A percentile compares a stretch with the other conserved stretches of the same genome.
Evolutionary conservation across 2,329 filamentous ascomycete genomes (phyloP).

Genomic region (Cladosporium sp.): DNA sequence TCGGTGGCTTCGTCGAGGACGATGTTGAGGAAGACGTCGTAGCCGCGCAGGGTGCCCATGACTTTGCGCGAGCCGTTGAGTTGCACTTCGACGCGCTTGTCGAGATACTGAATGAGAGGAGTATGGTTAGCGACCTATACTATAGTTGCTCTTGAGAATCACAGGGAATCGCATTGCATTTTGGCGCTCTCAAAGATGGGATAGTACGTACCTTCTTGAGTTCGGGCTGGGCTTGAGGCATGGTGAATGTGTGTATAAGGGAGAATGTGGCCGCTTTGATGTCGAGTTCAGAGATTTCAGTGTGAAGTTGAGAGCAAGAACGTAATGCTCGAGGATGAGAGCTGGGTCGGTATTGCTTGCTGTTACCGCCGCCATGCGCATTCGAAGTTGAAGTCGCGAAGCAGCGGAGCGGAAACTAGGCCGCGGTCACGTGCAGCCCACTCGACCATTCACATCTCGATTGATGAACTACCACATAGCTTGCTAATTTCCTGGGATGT

Average conservation of each 20-base stretch:
- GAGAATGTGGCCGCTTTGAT: too few species aligned
- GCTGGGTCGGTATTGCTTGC: neutral
- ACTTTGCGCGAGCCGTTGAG: slow-evolving; percentile 97
- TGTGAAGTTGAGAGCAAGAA: neutral
- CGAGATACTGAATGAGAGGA: slow-evolving; percentile 70
- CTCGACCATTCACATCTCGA: too few species aligned
- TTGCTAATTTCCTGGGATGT: too few species aligned
- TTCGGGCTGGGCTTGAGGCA: slow-evolving; percentile 98
- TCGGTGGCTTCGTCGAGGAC: slow-evolving; percentile 96
- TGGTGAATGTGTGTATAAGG: slow-evolving; percentile 36
- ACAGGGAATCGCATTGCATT: neutral
- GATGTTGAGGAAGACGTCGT: slow-evolving; percentile 98
- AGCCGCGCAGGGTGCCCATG: slow-evolving; percentile 87
- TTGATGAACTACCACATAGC: too few species aligned
- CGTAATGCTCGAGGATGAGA: neutral
- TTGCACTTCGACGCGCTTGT: slow-evolving; percentile 97
- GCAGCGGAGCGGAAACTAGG: neutral
- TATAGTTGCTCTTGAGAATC: too few species aligned
- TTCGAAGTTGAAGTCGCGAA: neutral
- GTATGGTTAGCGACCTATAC: neutral
- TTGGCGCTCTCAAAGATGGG: neutral
- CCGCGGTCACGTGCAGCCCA: too few species aligned
- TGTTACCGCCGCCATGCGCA: neutral
- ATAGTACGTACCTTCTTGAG: slow-evolving; percentile 79
- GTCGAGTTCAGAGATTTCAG: neutral